Base-by-base conservation (phyloP, 495 filamentous ascomycete genomes). In the Sphaerosporella brunnea region DNA sequence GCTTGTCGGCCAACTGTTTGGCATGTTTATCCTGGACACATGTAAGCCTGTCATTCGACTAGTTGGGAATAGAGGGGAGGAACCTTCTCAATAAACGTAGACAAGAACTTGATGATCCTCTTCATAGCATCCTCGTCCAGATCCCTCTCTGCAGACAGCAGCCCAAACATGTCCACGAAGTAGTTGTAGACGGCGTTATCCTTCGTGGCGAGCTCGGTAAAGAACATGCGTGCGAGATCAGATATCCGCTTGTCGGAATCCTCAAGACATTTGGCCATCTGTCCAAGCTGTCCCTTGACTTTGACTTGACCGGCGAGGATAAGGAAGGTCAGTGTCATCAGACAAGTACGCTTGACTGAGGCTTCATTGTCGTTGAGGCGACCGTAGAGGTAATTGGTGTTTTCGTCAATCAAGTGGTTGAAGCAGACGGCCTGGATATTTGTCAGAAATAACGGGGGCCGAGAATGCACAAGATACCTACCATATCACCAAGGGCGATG, bases 151-250 rank as follows among this genome's bases (percentile, higher is more conserved):
- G 84, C 82, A 36, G 82, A 85, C 38, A 99, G 63, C 57, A 96
- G 58, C 54, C 81, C 86, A 64, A 99, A 99, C 84, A 99, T 99
- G 57, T 99, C 92, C 9, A 96, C 84, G 61, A 96, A 99, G 64
- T 99, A 88, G 56, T 99, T 99, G 58, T 99, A 99, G 2, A 99
- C 85, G 0, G 92, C 92, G 61, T 99, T 96, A 62, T 99, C 92
- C 65, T 99, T 99, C 40, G 84, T 93, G 25, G 83, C 80, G 10
- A 99, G 69, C 66, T 99, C 90, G 0, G 83, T 86, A 62, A 99
- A 99, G 74, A 99, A 99, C 92, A 96, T 99, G 24, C 84, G 70
- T 20, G 85, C 80, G 53, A 99, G 69, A 58, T 99, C 90, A 2
- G 84, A 81, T 50, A 94, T 94, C 44, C 83, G 73, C 68, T 84